Evolutionary conservation across 306 rosid species (phyloP).

Genomic region (Purshia tridentata): DNA sequence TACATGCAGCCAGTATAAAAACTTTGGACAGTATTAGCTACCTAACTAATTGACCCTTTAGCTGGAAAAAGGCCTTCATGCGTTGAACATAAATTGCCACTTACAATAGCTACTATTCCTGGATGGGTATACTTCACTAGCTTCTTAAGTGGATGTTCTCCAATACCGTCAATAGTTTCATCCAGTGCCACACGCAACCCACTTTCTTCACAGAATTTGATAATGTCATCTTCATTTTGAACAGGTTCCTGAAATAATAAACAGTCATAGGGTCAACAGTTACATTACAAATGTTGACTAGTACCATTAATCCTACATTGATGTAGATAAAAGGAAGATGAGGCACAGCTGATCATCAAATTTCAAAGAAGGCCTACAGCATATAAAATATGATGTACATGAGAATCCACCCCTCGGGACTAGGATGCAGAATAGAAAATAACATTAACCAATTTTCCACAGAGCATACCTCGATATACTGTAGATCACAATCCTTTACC

Average conservation of each 20-base stretch:
- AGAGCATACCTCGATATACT: slow-evolving; percentile 76
- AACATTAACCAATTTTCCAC: neutral
- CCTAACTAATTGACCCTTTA: neutral
- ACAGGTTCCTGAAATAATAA: slow-evolving; percentile 78
- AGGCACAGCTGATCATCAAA: slow-evolving; percentile 1
- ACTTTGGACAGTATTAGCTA: neutral
- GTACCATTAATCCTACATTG: slow-evolving; percentile 6
- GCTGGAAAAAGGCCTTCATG: neutral
- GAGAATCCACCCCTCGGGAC: neutral
- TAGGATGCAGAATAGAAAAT: slow-evolving; percentile 2
- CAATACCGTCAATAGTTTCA: slow-evolving; percentile 70
- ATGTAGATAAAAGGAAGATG: neutral
- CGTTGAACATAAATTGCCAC: slow-evolving; percentile 30
- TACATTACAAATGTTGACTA: neutral
- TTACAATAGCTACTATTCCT: slow-evolving; percentile 82
- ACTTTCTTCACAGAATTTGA: slow-evolving; percentile 80
- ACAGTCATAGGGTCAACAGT: slow-evolving; percentile 19
- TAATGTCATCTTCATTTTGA: slow-evolving; percentile 63
- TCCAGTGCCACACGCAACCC: slow-evolving; percentile 88
- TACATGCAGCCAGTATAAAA: neutral
- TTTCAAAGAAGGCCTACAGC: neutral
- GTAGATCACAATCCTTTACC: slow-evolving; percentile 73
- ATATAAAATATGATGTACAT: neutral
- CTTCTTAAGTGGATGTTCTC: slow-evolving; percentile 59
- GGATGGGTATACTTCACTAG: slow-evolving; percentile 75